These are phyloP conservation scores for Acacia crassicarpa DNA, from an alignment of 306 rosid genomes.

Conservation along the genomic window DNA sequence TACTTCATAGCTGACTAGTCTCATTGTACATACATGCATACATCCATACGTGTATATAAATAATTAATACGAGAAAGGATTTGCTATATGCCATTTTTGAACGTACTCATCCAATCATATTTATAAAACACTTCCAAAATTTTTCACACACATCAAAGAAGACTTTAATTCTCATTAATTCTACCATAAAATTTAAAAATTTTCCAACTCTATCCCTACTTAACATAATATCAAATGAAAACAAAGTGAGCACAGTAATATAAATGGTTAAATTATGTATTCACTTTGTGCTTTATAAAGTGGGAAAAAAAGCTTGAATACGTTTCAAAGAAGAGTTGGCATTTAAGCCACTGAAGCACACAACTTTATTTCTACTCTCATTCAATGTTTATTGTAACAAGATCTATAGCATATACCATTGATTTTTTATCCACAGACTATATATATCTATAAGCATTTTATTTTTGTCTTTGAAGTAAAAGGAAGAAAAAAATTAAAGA, in stretches of 20 bases:
- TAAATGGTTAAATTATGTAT: no score
- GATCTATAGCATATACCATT: slow-evolving; percentile 13
- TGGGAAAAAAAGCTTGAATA: no score
- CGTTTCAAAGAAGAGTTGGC: background rate
- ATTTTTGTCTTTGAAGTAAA: slow-evolving; percentile 21
- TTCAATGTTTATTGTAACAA: slow-evolving; percentile 15
- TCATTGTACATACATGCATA: background rate
- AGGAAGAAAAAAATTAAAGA: slow-evolving; percentile 16
- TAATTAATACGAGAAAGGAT: background rate
- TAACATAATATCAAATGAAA: no score
- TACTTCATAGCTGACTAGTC: background rate
- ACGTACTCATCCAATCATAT: background rate
- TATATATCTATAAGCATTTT: background rate
- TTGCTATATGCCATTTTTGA: background rate
- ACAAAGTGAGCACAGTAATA: no score
- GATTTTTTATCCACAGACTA: background rate
- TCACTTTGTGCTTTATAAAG: no score
- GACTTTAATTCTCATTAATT: no score
- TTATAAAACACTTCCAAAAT: no score
- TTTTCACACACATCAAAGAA: no score
- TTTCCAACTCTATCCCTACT: no score
- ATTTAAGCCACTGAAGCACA: slow-evolving; percentile 14
- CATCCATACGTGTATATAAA: background rate
- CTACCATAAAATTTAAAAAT: no score
- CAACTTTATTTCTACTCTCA: slow-evolving; percentile 31